Evolutionary conservation across 371 early-diverging fungal species (phyloP), one percentile per base, ranked within the genome.

Genomic region (Globomyces sp.): DNA sequence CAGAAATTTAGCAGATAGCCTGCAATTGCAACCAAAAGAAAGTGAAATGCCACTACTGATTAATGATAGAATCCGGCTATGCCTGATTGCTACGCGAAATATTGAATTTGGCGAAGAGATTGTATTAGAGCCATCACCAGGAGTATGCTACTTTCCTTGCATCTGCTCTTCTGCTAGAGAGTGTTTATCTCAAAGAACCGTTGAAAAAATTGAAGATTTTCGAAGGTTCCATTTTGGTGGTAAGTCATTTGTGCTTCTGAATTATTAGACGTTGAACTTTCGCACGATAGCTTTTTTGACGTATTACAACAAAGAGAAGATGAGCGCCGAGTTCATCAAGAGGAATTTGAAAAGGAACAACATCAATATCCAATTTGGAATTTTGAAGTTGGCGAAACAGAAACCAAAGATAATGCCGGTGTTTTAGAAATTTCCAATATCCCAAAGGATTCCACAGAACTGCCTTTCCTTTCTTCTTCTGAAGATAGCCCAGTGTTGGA

Each of bases 31-130:
- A 24, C 24, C 24, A 24, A 24, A 24, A 24, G 24, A 24, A 24
- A 24, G 24, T 24, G 24, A 24, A 24, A 24, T 24, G 24, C 52
- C 52, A 8, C 24, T 51, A 5, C 11, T 34, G 34, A 5, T 51
- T 51, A 24, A 11, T 5, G 52, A 51, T 42, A 64, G 80, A 39
- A 79, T 91, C 13, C 84, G 87, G 52, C 75, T 92, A n/a, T 88
- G 87, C 8, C 71, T 92, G 6, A 90, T 90, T 78, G 77, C 92
- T 24, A 77, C 77, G 36, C 74, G 76, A 0, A 76, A 77, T 2
- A 82, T 92, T 5, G 72, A 67, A 43, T 75, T 80, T 39, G 89
- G 87, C 13, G 84, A 90, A 60, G 94, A 93, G 72, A 79, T 93
- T 47, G 90, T 87, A 84, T 57, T 77, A 68, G 59, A 86, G 83